These are phyloP conservation scores for Lactuca saligna DNA, from an alignment of 129 eudicot genomes.

Conservation along the genomic window DNA sequence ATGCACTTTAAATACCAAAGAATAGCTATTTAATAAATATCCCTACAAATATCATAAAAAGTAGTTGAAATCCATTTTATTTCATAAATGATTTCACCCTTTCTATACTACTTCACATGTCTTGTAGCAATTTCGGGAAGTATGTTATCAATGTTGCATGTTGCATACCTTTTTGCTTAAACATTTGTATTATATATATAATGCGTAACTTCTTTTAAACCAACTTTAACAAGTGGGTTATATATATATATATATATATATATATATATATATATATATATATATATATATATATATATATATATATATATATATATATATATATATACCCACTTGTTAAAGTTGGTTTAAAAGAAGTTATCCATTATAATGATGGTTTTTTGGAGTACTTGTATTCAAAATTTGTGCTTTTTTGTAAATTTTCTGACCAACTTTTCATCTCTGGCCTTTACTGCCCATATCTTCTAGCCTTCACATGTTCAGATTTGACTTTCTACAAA, in stretches of 20 bases:
- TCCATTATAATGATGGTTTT: slow-evolving; percentile 19
- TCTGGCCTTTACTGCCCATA: slow-evolving; percentile 31
- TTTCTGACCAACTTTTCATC: slow-evolving; percentile 31
- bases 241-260: too few species aligned
- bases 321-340: too few species aligned
- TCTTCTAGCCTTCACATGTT: slow-evolving; percentile 38
- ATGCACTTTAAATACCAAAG: slow-evolving; percentile 12
- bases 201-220: too few species aligned
- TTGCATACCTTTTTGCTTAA: background rate
- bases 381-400: slow-evolving; percentile 32
- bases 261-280: background rate
- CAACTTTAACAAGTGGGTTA: too few species aligned
- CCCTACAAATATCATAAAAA: slow-evolving; percentile 9
- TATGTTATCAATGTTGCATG: slow-evolving; percentile 10
- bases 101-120: slow-evolving; percentile 22
- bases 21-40: slow-evolving; percentile 4
- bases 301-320: background rate
- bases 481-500: slow-evolving; percentile 29
- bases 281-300: background rate
- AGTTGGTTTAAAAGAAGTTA: slow-evolving; percentile 7
- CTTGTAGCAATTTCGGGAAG: slow-evolving; percentile 14
- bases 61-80: slow-evolving; percentile 30
- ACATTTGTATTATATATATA: background rate
- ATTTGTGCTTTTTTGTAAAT: slow-evolving; percentile 25
- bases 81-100: slow-evolving; percentile 28